Percentiles rank a stretch among this genome's conserved stretches.
Evolutionary conservation across 2,329 filamentous ascomycete genomes (phyloP).

Genomic region (Fulvia fulva): DNA sequence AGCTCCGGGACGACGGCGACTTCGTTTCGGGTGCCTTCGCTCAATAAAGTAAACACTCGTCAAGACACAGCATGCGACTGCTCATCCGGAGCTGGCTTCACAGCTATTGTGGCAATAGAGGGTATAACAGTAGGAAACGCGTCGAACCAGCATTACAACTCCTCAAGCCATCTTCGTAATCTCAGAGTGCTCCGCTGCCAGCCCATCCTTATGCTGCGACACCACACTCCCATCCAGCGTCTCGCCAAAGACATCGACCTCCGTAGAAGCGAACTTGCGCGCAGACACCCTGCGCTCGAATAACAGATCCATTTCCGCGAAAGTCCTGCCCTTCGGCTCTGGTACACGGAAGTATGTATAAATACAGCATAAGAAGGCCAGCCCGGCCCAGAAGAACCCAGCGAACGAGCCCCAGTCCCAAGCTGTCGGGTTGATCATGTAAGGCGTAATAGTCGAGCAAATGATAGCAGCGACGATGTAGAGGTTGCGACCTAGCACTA

Average conservation of each 20-base stretch:
- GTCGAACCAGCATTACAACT: too few relatives aligned
- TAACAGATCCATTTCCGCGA: slow-evolving; percentile 79
- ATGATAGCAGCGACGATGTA: slow-evolving; percentile 77
- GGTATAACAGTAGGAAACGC: too few relatives aligned
- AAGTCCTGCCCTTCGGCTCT: slow-evolving; percentile 74
- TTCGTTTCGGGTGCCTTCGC: too few relatives aligned
- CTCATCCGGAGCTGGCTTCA: too few relatives aligned
- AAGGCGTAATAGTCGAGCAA: slow-evolving; percentile 76
- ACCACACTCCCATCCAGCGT: slow-evolving; percentile 29
- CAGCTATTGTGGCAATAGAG: too few relatives aligned
- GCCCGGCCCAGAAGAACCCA: slow-evolving; percentile 77
- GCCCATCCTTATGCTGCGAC: too few relatives aligned
- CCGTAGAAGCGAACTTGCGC: slow-evolving; percentile 63
- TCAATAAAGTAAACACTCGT: too few relatives aligned
- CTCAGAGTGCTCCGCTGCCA: too few relatives aligned
- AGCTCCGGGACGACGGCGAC: too few relatives aligned
- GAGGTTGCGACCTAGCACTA: slow-evolving; percentile 74
- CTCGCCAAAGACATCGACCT: slow-evolving; percentile 53
- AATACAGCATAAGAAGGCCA: slow-evolving; percentile 74
- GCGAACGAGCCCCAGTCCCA: slow-evolving; percentile 88
- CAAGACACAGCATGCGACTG: too few relatives aligned
- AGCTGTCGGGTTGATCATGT: slow-evolving; percentile 83
- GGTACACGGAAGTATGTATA: slow-evolving; percentile 79
- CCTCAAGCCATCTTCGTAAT: too few relatives aligned
- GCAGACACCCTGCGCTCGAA: slow-evolving; percentile 72